Evolutionary conservation across 179 eudicot genomes (phyloP).

Genomic region (Beta corolliflora): DNA sequence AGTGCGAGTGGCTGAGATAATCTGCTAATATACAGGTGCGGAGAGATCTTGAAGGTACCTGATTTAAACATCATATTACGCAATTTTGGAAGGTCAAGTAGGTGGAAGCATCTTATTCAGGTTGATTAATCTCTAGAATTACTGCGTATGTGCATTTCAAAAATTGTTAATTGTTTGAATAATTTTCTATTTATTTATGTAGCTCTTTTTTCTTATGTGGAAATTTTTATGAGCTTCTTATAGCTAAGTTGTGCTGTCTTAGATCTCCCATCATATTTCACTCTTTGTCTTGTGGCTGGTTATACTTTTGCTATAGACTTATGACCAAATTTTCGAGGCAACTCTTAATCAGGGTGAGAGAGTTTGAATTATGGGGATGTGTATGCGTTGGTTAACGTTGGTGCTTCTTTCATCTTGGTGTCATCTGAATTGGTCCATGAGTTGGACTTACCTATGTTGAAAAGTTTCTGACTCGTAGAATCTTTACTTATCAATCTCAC

Average conservation of each 20-base stretch:
- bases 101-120: constrained; percentile 73
- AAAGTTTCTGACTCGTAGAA: neutral
- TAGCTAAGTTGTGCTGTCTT: neutral
- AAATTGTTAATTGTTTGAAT: neutral
- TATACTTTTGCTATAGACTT: neutral
- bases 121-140: constrained; percentile 30
- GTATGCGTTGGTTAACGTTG: neutral
- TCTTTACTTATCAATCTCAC: neutral
- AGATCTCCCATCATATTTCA: neutral
- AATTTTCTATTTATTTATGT: neutral
- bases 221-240: neutral
- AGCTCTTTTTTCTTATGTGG: neutral
- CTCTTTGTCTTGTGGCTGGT: neutral
- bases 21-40: constrained; percentile 49
- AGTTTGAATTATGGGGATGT: neutral
- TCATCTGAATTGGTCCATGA: neutral
- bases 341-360: neutral
- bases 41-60: constrained; percentile 54
- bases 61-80: constrained; percentile 75
- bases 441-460: neutral
- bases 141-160: neutral
- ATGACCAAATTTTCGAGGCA: neutral
- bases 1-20: neutral
- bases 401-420: neutral
- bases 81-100: constrained; percentile 57